Conservation (phyloP, 2,329 filamentous ascomycete genomes). For the Stagonosporopsis vannaccii region DNA sequence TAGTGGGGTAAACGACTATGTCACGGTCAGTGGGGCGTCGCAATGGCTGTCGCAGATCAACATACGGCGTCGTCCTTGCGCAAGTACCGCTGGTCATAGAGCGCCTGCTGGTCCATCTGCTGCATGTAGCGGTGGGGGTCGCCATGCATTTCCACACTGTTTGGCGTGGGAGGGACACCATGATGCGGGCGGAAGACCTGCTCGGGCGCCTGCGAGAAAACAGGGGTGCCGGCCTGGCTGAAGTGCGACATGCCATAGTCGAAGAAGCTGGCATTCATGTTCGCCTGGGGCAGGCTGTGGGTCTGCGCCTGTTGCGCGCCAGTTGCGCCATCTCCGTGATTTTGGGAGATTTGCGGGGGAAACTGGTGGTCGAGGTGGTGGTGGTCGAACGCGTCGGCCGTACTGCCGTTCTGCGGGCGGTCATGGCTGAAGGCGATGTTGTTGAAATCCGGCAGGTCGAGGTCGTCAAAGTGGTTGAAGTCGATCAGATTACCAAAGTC, state of each 20-base stretch:
- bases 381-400: slow-evolving; percentile 43
- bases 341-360: slow-evolving; percentile 35
- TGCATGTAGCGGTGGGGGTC: slow-evolving; percentile 64
- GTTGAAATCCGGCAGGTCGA: slow-evolving; percentile 39
- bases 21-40: slow-evolving; percentile 28
- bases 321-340: slow-evolving; percentile 31
- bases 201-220: slow-evolving; percentile 53
- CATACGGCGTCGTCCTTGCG: slow-evolving; percentile 72
- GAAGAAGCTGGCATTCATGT: slow-evolving; percentile 38
- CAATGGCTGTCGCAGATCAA: slow-evolving; percentile 36
- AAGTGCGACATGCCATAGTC: slow-evolving; percentile 40
- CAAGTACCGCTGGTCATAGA: slow-evolving; percentile 71
- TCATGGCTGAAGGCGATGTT: slow-evolving; percentile 36
- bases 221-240: slow-evolving; percentile 46
- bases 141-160: slow-evolving; percentile 78
- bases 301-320: slow-evolving; percentile 26
- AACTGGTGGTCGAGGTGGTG: slow-evolving; percentile 45
- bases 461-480: slow-evolving; percentile 41
- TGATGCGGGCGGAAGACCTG: slow-evolving; percentile 59
- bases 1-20: slow-evolving; percentile 81
- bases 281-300: slow-evolving; percentile 32
- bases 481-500: slow-evolving; percentile 56
- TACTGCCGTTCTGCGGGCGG: slow-evolving; percentile 27
- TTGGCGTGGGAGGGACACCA: slow-evolving; percentile 79
- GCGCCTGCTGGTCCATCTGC: slow-evolving; percentile 61